Evolutionary conservation across 768 basidiomycete species (phyloP).

Genomic region (Mrakia blollopis): DNA sequence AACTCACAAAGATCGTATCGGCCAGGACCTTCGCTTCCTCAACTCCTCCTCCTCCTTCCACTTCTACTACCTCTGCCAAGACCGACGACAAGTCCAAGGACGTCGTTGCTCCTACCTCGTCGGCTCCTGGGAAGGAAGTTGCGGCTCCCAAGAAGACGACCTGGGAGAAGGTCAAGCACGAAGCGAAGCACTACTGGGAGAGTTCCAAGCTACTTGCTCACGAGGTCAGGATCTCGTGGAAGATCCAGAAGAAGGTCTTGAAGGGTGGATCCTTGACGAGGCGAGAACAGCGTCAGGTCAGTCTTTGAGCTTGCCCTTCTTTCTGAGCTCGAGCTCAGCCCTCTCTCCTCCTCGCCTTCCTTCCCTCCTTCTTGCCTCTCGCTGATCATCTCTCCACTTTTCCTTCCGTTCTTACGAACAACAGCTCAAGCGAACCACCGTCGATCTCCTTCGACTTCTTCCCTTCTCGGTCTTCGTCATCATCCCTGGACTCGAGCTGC

Average conservation of each 20-base stretch:
- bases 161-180: constrained; percentile 94
- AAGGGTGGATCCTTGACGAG: constrained; percentile 87
- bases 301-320: constrained; percentile 32
- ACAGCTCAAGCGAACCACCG: constrained; percentile 86
- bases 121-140: constrained; percentile 10
- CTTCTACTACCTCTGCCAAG: not conserved
- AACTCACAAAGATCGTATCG: not conserved
- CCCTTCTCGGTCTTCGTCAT: constrained; percentile 92
- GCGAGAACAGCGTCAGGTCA: constrained; percentile 85
- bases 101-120: not conserved
- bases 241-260: constrained; percentile 86
- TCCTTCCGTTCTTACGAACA: too few species aligned
- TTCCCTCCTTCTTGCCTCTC: not conserved
- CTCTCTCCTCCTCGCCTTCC: constrained; percentile 20
- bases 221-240: constrained; percentile 81
- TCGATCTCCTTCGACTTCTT: constrained; percentile 83
- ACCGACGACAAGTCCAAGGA: not conserved
- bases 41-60: not conserved
- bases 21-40: constrained; percentile 5
- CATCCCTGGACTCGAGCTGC: constrained; percentile 96
- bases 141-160: constrained; percentile 15
- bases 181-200: constrained; percentile 94
- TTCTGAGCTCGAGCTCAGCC: constrained; percentile 33
- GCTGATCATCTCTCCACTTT: not conserved
- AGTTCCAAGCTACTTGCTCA: constrained; percentile 89